Evolutionary conservation across 169 alveolate genomes (phyloP), one percentile per base, ranked within the genome.

Genomic region (Plasmodium chabaudi): DNA sequence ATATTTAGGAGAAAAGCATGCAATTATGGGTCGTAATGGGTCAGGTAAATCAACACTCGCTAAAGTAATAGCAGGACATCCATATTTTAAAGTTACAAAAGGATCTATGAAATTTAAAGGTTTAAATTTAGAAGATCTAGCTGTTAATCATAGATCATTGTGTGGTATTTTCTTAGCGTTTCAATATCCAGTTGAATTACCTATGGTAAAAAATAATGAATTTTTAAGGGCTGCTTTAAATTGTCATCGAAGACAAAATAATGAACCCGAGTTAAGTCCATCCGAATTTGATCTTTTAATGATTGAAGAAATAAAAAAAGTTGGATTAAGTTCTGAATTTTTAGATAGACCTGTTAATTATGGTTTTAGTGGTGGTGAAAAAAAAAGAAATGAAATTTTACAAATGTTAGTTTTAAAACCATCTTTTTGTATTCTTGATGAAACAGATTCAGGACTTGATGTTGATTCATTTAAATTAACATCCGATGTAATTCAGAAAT

Each of bases 291-390:
- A 87, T 51, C 87, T 68, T 70, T 47, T 92, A 53, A 77, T 77
- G 88, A 63, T 63, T 46, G 51, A 77, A n/a, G 88, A 77, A 63
- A 77, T 77, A 77, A 77, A 93, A 89, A 69, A 87, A 42, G 93
- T 93, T 15, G 93, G 93, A 55, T 47, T 93, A 23, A 75, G 72
- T 10, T 17, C 63, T n/a, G 77, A 87, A 17, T 93, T 93, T 60
- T 53, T 93, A 63, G 93, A 87, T 42, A 69, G 95, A 56, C 93
- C 93, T 27, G 72, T 93, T 87, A 93, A 93, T 73, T 88, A 88
- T 65, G 95, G 95, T 13, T 93, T 93, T 67, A 79, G 93, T 63
- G 95, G 95, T 9, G 95, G 95, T 1, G 95, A 93, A 57, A 93
- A 93, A 87, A 93, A 93, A 77, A 69, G 95, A 47, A 84, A 93